Percentiles rank a stretch among this genome's conserved stretches.
phyloP scores from a whole-genome alignment of 306 rosid species.

The Casuarina equisetifolia region DNA sequence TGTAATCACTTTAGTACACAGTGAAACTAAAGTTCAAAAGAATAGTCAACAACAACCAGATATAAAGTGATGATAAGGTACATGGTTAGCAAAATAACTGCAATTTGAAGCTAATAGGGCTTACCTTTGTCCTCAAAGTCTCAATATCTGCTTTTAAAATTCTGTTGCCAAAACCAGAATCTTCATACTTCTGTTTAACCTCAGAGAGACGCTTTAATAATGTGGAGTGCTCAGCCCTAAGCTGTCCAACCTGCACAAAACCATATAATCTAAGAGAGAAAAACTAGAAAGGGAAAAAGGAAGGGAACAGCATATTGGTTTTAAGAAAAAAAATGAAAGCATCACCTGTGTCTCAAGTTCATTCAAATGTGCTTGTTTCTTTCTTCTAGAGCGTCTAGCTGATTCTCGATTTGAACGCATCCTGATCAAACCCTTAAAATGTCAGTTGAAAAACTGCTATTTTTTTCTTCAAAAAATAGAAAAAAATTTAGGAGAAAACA shows the following conservation, averaged over 20 bases:
- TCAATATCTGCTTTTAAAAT: constrained; percentile 62
- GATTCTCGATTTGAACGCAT: constrained; percentile 67
- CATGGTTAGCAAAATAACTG: neutral
- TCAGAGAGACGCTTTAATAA: constrained; percentile 51
- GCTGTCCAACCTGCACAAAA: constrained; percentile 43
- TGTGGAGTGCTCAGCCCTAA: constrained; percentile 51
- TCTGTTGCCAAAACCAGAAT: constrained; percentile 55
- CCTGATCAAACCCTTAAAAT: constrained; percentile 44
- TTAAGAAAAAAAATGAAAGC: constrained; percentile 18
- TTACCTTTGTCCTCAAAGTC: constrained; percentile 61
- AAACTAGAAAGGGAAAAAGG: neutral
- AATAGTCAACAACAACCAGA: neutral
- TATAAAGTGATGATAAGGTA: neutral
- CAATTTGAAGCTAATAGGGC: neutral
- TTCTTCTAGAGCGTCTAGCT: constrained; percentile 66
- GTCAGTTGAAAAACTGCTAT: constrained; percentile 27
- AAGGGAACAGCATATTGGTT: neutral
- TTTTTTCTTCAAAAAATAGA: neutral
- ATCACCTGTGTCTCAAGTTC: constrained; percentile 62
- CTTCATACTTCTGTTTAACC: constrained; percentile 50
- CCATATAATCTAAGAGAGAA: constrained; percentile 7
- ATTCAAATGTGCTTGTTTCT: constrained; percentile 63
- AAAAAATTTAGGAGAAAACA: neutral
- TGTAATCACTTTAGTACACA: neutral
- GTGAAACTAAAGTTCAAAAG: neutral